phyloP scores from a whole-genome alignment of 495 filamentous ascomycete species.

The Aspergillus ellipticus region DNA sequence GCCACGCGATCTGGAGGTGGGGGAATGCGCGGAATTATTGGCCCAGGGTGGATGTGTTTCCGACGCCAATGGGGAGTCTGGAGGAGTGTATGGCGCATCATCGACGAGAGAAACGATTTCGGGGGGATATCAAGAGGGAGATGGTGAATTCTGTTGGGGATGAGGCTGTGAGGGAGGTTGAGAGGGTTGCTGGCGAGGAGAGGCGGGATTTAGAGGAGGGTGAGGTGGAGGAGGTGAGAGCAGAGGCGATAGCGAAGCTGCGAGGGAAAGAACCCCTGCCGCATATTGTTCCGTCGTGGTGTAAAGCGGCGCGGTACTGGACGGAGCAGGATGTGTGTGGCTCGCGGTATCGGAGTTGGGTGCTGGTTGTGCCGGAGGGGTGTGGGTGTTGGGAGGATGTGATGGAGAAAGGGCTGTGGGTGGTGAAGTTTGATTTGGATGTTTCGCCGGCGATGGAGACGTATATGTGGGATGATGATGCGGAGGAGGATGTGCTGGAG shows the following conservation, averaged over 20 bases:
- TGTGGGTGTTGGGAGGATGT: not conserved
- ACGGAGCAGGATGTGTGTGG: not conserved
- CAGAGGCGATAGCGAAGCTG: not conserved
- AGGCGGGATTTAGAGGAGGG: not conserved
- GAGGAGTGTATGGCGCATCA: constrained; percentile 1
- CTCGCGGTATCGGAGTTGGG: not conserved
- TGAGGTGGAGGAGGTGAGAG: not conserved
- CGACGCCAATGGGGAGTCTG: not conserved
- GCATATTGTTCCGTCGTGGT: constrained; percentile 3
- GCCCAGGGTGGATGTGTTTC: not conserved
- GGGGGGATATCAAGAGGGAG: not conserved
- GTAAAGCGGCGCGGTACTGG: not conserved
- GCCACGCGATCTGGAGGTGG: not conserved
- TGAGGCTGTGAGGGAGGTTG: not conserved
- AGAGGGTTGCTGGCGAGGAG: not conserved
- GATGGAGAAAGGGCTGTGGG: not conserved
- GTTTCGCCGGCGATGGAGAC: not conserved
- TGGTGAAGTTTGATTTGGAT: not conserved
- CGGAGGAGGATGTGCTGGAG: not conserved
- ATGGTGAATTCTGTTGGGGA: not conserved
- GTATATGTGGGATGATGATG: not conserved
- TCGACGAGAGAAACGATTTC: not conserved
- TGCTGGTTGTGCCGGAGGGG: not conserved
- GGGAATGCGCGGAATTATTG: not conserved
- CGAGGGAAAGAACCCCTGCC: constrained; percentile 1